Evolutionary conservation across 371 early-diverging fungal genomes (phyloP).

Genomic region (Pancytospora philotis): DNA sequence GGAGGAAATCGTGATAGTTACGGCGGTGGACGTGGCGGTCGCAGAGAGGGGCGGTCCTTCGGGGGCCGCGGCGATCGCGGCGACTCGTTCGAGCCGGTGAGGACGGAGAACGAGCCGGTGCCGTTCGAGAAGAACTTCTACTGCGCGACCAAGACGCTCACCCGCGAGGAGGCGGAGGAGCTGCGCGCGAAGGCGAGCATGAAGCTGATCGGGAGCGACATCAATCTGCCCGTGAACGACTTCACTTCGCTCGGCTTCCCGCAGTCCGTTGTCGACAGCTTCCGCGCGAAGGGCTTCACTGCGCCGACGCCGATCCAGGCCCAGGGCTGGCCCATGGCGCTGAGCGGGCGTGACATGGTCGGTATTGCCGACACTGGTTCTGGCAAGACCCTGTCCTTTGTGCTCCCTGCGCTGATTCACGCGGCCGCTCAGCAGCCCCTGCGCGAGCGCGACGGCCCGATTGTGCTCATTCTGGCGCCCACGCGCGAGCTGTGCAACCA

Average conservation of each 20-base stretch:
- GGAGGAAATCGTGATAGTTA: slow-evolving; percentile 5
- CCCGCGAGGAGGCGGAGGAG: slow-evolving; percentile 60
- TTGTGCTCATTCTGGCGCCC: slow-evolving; percentile 33
- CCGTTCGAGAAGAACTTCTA: slow-evolving; percentile 70
- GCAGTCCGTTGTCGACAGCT: slow-evolving; percentile 70
- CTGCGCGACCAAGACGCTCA: slow-evolving; percentile 58
- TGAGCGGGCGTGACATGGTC: slow-evolving; percentile 88
- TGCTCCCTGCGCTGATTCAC: slow-evolving; percentile 63
- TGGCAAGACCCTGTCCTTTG: slow-evolving; percentile 71
- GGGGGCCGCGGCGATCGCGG: neutral
- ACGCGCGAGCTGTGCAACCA: slow-evolving; percentile 92
- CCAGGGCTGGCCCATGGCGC: slow-evolving; percentile 77
- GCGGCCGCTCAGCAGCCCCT: slow-evolving; percentile 1
- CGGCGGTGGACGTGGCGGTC: slow-evolving; percentile 11
- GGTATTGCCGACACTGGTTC: slow-evolving; percentile 97
- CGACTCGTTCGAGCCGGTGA: slow-evolving; percentile 5
- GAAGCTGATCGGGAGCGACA: slow-evolving; percentile 61
- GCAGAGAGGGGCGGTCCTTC: neutral
- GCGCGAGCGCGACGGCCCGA: slow-evolving; percentile 62
- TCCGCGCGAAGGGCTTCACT: slow-evolving; percentile 62
- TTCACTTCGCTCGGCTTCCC: slow-evolving; percentile 68
- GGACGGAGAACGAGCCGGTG: slow-evolving; percentile 18
- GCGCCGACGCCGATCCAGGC: slow-evolving; percentile 87
- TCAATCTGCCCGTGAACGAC: slow-evolving; percentile 66
- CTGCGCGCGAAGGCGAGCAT: slow-evolving; percentile 62